Evolutionary conservation across 2,329 filamentous ascomycete species (phyloP), one percentile per base, ranked within the genome.

Genomic region (Cryphonectria japonica): DNA sequence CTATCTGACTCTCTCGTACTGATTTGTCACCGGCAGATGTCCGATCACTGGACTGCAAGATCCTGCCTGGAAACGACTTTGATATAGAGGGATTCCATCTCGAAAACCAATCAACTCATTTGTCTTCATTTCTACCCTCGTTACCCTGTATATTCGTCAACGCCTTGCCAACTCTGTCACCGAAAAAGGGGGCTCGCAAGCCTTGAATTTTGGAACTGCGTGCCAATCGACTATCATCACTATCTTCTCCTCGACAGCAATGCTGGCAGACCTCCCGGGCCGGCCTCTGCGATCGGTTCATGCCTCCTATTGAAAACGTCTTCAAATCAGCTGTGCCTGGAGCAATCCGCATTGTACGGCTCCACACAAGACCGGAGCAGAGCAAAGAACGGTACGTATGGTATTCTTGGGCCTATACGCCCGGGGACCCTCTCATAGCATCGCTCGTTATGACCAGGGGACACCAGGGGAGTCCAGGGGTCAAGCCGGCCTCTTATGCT

Each of bases 1-100:
- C 57, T 41, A n/a, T 54, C 39, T 57, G 37, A 37, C 46, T 60
- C 57, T 59, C 37, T 50, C 22, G 66, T 72, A 50, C 68, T 72
- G 68, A 70, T 70, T 68, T 29, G 32, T 37, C 64, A 43, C 37
- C 59, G 37, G 67, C 64, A 72, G 67, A 63, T 65, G 57, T 46
- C 26, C 50, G 60, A 63, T 67, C 43, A 43, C 57, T 62, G 65
- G 66, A 41, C 13, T 26, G n/a, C 39, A 43, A 43, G 61, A 14
- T 39, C 57, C 14, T 63, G 22, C 60, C 22, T 43, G 60, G 6
- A 29, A 39, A 4, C 54, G 54, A 34, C 54, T 14, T 34, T 34
- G 54, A 34, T 59, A 59, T 61, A 61, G n/a, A 50, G 22, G 34
- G 46, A 8, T 39, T 14, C 26, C n/a, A 29, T 57, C 29, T 32